Base-by-base conservation (phyloP, 805 yeast species). In the Debaryomyces maramus region DNA sequence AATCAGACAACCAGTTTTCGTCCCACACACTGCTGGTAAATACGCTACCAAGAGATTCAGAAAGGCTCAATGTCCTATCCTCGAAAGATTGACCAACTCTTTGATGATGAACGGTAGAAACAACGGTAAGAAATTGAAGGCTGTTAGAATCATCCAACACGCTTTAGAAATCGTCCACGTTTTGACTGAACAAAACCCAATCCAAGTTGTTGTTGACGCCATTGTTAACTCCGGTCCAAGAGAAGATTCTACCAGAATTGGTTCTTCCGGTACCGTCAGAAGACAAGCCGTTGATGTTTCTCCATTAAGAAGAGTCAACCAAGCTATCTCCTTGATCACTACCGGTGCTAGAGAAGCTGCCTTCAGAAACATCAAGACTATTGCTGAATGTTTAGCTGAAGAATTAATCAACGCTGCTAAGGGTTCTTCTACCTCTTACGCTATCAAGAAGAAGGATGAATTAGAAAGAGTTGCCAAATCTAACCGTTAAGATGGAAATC, bases 231-330 rank as follows among this genome's bases (percentile, higher is more conserved):
- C 97, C 60, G 99, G 99, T 77, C 96, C 99, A 77, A 89, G 99
- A 84, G 99, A 93, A 84, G 99, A 93, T 79, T 88, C 98, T 70
- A 93, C 99, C 83, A 90, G 99, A 88, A 91, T 95, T 65, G 99
- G 99, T 80, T 90, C 97, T 70, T 90, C 97, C 68, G 99, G 99
- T 87, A 88, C 98, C 70, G 99, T 95, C 66, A 93, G 99, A 87
- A 89, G 99, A 85, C 99, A 95, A 81, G 99, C 99, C 60, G 99
- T 93, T 72, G 99, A 93, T 88, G 99, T 93, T 57, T 90, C 99
- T 69, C 99, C 99, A 70, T 84, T 93, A 75, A 90, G 99, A 86
- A 91, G 99, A 83, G 97, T 93, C 63, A 93, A 93, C 96, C 98
- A 93, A 80, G 95, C 99, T 66, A 82, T 93, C 67, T 81, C 99